Percentiles rank a stretch among this genome's conserved stretches.
Conservation (phyloP, 768 basidiomycete genomes). For the Grammothele lineata region DNA sequence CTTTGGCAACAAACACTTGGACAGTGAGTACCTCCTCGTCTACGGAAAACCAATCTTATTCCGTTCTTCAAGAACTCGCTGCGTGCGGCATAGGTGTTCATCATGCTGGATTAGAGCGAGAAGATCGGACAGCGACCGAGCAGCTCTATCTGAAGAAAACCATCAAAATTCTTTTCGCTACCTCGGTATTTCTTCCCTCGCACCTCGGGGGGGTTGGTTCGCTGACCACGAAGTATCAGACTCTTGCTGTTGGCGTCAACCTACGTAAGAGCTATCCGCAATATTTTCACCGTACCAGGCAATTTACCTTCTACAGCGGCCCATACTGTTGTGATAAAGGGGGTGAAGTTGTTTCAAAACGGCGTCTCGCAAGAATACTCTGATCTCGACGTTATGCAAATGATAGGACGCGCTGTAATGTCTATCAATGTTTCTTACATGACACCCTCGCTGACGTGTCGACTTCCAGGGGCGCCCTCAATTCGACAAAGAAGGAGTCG, state of each 20-base stretch:
- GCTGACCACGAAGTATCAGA: too few relatives aligned
- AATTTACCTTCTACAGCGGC: conserved; percentile 55
- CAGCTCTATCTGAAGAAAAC: conserved; percentile 61
- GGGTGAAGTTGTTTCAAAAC: conserved; percentile 77
- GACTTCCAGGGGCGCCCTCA: conserved; percentile 74
- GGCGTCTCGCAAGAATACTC: conserved; percentile 74
- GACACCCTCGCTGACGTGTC: background rate
- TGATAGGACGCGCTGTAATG: conserved; percentile 90
- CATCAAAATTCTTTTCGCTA: conserved; percentile 71
- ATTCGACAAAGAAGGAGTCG: conserved; percentile 83
- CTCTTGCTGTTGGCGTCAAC: conserved; percentile 94
- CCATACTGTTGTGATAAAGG: conserved; percentile 90
- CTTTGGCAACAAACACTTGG: conserved; percentile 67
- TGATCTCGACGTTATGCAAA: conserved; percentile 91
- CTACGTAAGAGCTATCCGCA: conserved; percentile 67
- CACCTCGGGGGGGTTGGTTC: background rate
- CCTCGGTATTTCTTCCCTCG: conserved; percentile 59
- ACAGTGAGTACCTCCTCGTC: conserved; percentile 36
- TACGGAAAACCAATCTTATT: too few relatives aligned
- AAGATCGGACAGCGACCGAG: conserved; percentile 75
- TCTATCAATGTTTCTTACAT: background rate
- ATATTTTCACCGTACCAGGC: too few relatives aligned
- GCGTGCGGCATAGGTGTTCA: conserved; percentile 80
- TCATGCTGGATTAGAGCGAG: conserved; percentile 77
- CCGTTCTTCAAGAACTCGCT: too few relatives aligned